Evolutionary conservation across 1,284 basidiomycete genomes (phyloP), one percentile per base, ranked within the genome.

Genomic region (Moesziomyces sp.): DNA sequence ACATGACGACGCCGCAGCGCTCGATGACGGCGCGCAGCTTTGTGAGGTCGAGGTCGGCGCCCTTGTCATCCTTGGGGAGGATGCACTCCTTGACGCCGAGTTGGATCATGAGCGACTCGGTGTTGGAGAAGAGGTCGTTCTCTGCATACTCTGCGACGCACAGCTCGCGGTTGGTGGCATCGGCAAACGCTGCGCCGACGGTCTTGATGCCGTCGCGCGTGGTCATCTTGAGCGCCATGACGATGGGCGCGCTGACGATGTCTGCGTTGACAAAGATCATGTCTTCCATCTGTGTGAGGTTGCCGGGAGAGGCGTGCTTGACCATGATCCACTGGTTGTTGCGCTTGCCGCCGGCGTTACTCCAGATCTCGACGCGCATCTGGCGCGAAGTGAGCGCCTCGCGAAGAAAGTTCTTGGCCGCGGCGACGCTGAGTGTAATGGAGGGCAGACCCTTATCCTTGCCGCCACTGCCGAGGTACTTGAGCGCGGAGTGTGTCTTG

Each of bases 101-200:
- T 84, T 99, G 97, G 67, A 99, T 98, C 49, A 98, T 87, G 16
- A 99, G 88, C 4, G 93, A 95, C 93, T 99, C 96, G 3, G 92
- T 91, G 82, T 99, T 99, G 1, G 93, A 94, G 85, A 95, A 98
- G 13, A 95, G 87, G 70, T 99, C 97, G 78, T 96, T 97, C 82
- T 99, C 97, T 1, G 91, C 89, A 78, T 93, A 99, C 74, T 99
- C 93, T 18, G 93, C 88, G 86, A 97, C 72, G 85, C 88, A 85
- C 28, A 89, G 82, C 46, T 85, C 83, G 53, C 87, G 86, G 59
- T 86, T 85, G 50, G 86, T 86, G 19, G 87, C 87, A 78, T 89
- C 88, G 16, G 87, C 86, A 67, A 87, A 89, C 2, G 88, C 88
- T 2, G 86, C 85, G 0, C 88, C 88, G n/a, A 89, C 86, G 1